Conservation (phyloP, 306 rosid species). For the Inga oerstediana region DNA sequence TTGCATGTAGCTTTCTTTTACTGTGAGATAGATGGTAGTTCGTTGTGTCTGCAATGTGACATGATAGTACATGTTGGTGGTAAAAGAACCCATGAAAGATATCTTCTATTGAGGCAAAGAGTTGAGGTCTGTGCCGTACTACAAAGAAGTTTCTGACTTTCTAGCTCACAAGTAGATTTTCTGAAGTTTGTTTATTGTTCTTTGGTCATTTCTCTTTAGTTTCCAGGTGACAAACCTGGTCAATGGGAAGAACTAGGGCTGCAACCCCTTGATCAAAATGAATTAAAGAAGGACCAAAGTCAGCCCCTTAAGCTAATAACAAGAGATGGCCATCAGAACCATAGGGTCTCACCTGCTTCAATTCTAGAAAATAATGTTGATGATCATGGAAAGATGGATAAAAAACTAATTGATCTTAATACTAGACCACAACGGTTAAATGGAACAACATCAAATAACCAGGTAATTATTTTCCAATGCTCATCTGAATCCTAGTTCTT, state of each 20-base stretch:
- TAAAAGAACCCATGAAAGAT: conserved; percentile 69
- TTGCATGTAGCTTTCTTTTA: conserved; percentile 71
- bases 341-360: conserved; percentile 35
- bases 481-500: not conserved
- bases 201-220: conserved; percentile 41
- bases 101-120: conserved; percentile 72
- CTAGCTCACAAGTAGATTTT: not conserved
- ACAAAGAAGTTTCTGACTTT: conserved; percentile 18
- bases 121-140: conserved; percentile 49
- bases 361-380: conserved; percentile 38
- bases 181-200: conserved; percentile 23
- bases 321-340: conserved; percentile 40
- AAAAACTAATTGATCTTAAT: conserved; percentile 54
- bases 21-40: conserved; percentile 79
- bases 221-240: conserved; percentile 54
- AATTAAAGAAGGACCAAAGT: conserved; percentile 38
- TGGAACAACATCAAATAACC: conserved; percentile 46
- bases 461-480: conserved; percentile 36
- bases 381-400: conserved; percentile 42
- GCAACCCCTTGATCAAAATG: conserved; percentile 41
- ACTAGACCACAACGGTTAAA: conserved; percentile 46
- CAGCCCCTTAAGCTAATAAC: conserved; percentile 30
- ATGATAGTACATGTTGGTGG: conserved; percentile 80
- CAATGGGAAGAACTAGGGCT: conserved; percentile 42
- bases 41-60: conserved; percentile 79